phyloP scores from a whole-genome alignment of 352 stramenopile genomes.

The Pythium chondricola region DNA sequence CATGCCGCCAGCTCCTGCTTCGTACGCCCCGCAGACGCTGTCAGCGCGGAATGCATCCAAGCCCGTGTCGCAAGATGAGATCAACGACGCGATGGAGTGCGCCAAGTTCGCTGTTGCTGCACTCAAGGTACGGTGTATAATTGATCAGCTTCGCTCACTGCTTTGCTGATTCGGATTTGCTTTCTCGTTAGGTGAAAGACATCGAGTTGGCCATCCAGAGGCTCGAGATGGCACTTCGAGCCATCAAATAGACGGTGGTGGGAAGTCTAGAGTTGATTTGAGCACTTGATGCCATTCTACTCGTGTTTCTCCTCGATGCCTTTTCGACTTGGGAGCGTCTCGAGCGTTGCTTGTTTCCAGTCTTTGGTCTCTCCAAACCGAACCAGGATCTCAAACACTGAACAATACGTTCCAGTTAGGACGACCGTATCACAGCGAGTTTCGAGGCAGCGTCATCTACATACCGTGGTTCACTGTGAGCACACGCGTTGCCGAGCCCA shows the following conservation, averaged over 20 bases:
- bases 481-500: conserved; percentile 66
- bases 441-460: too few relatives aligned
- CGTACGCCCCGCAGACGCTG: conserved; percentile 12
- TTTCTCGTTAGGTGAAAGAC: conserved; percentile 55
- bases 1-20: conserved; percentile 7
- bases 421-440: too few relatives aligned
- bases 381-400: conserved; percentile 80
- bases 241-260: conserved; percentile 33
- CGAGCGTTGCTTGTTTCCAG: conserved; percentile 67
- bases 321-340: conserved; percentile 65
- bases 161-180: background rate
- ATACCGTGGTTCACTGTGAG: conserved; percentile 88
- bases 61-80: conserved; percentile 54
- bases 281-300: conserved; percentile 1
- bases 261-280: too few relatives aligned
- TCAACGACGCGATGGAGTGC: conserved; percentile 80
- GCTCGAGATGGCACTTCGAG: conserved; percentile 67
- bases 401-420: background rate
- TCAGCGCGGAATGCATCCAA: conserved; percentile 23
- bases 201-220: conserved; percentile 72
- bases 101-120: conserved; percentile 78
- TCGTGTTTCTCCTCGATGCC: conserved; percentile 49
- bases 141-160: too few relatives aligned
- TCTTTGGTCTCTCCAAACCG: conserved; percentile 62
- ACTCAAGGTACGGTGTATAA: conserved; percentile 59